These are phyloP conservation scores for Fusarium sp. DNA, from an alignment of 2,329 filamentous ascomycete species.

Conservation along the genomic window DNA sequence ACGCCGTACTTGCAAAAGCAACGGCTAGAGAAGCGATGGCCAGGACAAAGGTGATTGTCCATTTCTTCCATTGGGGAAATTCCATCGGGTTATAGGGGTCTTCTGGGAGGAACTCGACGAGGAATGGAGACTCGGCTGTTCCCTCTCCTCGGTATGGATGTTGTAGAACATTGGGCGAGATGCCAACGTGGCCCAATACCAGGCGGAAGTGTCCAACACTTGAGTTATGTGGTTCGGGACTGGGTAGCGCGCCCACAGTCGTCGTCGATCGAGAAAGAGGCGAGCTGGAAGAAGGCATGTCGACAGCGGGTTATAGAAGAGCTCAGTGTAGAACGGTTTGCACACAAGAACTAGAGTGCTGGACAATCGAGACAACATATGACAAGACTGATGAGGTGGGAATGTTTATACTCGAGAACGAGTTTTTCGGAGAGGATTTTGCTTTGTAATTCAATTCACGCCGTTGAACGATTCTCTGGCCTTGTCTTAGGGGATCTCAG, in stretches of 20 bases:
- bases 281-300: not conserved
- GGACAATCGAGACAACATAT: not conserved
- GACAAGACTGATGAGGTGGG: no score
- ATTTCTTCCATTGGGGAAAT: conserved; percentile 7
- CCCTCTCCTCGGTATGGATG: conserved; percentile 1
- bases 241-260: not conserved
- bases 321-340: not conserved
- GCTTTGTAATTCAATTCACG: no score
- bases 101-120: not conserved
- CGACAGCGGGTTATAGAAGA: not conserved
- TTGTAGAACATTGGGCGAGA: conserved; percentile 1
- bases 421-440: no score
- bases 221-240: not conserved
- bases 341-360: not conserved
- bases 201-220: not conserved
- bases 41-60: not conserved
- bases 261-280: not conserved
- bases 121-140: conserved; percentile 2
- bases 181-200: not conserved
- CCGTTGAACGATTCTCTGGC: no score
- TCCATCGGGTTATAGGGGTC: not conserved
- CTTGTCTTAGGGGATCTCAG: not conserved
- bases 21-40: conserved; percentile 1
- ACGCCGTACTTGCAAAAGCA: conserved; percentile 1
- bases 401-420: no score